Base-by-base conservation (phyloP, 73 alveolate species). In the Breviolum minutum region DNA sequence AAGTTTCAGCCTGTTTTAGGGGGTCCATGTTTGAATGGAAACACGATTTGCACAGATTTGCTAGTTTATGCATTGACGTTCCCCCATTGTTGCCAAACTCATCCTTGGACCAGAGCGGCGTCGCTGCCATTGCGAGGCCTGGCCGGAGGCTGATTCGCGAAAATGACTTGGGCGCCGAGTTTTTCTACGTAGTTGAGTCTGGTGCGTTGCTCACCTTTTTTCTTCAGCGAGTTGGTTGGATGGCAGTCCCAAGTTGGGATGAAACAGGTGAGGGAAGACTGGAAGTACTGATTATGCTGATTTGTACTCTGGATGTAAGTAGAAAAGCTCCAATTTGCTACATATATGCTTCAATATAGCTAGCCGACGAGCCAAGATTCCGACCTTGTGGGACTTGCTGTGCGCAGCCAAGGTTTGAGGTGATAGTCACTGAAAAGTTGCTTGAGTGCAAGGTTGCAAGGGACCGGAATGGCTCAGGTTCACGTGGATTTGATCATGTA, bases 141-240 rank as follows among this genome's bases (percentile, higher is more conserved):
- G 96, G 96, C 17, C 8, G 96, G 20, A 40, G 96, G 6, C 96
- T 89, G 54, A 89, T 89, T 79, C 96, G 96, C 48, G 96, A 89
- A 73, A 73, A 79, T 73, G 96, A 89, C 87, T 29, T 89, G 86
- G 96, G 96, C n/a, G 96, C 96, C 20, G 87, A 70, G 30, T 40
- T 7, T 74, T 89, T 89, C 87, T 89, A 89, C 87, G 48, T 89
- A 62, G 80, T 89, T 63, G 96, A 89, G 62, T 89, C 96, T 68
- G 96, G 96, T 16, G 74, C 96, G 96, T 54, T 27, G 54, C 96
- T 22, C 6, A 32, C 32, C 71, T 40, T 40, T 40, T 40, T 40
- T 2, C 54, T 40, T 40, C 54, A 40, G 54, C 54, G 54, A 40
- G 54, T 40, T 40, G 54, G 54, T 40, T 40, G 54, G 54, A 40